Percentiles rank a stretch among this genome's conserved stretches.
phyloP scores from a whole-genome alignment of 768 basidiomycete species.

The Symmetrospora coprosmae region DNA sequence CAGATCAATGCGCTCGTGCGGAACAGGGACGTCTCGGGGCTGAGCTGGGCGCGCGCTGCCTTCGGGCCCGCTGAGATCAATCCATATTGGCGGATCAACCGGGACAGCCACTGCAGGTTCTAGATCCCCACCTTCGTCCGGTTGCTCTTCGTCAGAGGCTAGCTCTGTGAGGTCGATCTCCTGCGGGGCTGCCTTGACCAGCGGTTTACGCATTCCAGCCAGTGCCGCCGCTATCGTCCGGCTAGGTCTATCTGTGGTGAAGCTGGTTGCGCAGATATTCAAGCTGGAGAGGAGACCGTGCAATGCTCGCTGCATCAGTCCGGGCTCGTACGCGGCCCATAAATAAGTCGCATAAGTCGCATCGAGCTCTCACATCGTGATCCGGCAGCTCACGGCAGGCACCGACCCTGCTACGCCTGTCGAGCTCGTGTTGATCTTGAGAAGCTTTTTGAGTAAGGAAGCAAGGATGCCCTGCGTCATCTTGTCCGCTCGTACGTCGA shows the following conservation, averaged over 20 bases:
- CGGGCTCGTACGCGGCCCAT: too few species aligned
- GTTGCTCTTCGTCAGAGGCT: not conserved
- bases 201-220: too few species aligned
- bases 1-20: too few species aligned
- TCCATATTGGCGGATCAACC: not conserved
- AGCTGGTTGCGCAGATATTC: conserved; percentile 12
- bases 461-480: conserved; percentile 1
- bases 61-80: too few species aligned
- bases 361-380: conserved; percentile 7
- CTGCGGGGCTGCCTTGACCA: not conserved
- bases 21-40: too few species aligned
- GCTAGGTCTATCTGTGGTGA: not conserved
- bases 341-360: not conserved
- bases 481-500: not conserved
- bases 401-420: too few species aligned
- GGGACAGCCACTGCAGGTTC: not conserved
- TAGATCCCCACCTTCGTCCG: not conserved
- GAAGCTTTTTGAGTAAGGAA: conserved; percentile 1
- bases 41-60: too few species aligned
- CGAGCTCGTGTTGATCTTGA: not conserved
- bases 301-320: too few species aligned
- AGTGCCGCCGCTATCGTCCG: not conserved
- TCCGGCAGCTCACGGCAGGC: not conserved
- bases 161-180: not conserved
- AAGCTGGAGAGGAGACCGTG: not conserved